Conservation (phyloP, 2,329 filamentous ascomycete genomes). For the Exophiala spinifera region DNA sequence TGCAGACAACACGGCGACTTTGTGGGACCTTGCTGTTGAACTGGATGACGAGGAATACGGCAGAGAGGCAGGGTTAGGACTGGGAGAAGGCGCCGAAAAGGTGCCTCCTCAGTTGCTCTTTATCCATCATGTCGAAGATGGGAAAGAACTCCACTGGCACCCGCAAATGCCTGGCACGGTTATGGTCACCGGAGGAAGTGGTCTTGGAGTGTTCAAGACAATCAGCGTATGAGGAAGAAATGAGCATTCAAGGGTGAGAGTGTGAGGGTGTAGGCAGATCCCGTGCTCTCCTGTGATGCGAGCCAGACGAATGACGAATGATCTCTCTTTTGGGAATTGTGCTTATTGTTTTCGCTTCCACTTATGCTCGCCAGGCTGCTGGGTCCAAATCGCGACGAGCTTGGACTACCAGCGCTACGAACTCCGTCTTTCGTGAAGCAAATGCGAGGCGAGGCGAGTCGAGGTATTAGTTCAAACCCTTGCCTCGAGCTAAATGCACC, state of each 20-base stretch:
- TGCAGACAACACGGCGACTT: conserved; percentile 87
- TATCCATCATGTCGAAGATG: conserved; percentile 91
- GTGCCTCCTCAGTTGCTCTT: conserved; percentile 94
- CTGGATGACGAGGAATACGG: conserved; percentile 89
- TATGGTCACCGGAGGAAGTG: conserved; percentile 83
- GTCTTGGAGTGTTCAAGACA: conserved; percentile 78
- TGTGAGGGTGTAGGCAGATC: background rate
- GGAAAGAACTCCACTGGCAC: conserved; percentile 97
- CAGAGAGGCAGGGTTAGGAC: conserved; percentile 66
- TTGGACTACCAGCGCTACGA: no score
- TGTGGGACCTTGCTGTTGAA: conserved; percentile 97
- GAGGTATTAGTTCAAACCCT: no score
- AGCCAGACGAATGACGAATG: no score
- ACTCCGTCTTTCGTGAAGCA: no score
- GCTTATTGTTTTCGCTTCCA: no score
- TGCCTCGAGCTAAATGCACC: no score
- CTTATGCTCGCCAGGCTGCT: no score
- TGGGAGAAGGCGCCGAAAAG: conserved; percentile 30
- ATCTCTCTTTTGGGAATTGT: no score
- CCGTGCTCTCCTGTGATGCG: no score
- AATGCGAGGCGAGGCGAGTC: no score
- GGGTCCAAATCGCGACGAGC: no score
- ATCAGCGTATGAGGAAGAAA: conserved; percentile 64
- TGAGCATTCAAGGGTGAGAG: background rate
- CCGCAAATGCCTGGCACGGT: conserved; percentile 87